Conservation (phyloP, 1,284 basidiomycete species). For the Tylopilus sp. region DNA sequence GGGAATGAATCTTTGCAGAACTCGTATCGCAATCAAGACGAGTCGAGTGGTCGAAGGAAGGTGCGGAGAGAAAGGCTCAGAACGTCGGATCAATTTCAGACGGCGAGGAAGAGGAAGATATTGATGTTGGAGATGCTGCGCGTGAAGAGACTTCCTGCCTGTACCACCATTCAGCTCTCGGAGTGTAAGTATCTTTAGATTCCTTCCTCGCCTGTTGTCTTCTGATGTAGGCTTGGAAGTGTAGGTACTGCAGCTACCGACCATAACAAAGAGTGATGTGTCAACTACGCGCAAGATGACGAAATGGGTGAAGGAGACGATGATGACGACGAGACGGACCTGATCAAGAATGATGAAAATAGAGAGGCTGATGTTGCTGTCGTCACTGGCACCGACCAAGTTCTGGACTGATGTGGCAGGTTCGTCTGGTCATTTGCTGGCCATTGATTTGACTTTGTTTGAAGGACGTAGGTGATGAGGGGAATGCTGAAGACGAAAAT, state of each 20-base stretch:
- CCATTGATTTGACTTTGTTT: conserved; percentile 6
- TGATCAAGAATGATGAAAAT: conserved; percentile 52
- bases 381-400: conserved; percentile 37
- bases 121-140: conserved; percentile 40
- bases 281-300: conserved; percentile 62
- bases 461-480: conserved; percentile 57
- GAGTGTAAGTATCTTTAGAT: conserved; percentile 63
- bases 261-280: conserved; percentile 17
- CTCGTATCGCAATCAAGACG: conserved; percentile 97
- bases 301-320: conserved; percentile 80
- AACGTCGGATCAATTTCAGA: conserved; percentile 57
- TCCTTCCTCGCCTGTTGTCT: background rate
- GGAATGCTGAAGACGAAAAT: conserved; percentile 48
- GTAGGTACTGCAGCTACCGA: conserved; percentile 45
- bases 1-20: conserved; percentile 47
- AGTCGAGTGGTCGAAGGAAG: conserved; percentile 67
- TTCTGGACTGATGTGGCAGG: conserved; percentile 65
- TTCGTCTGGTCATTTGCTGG: conserved; percentile 33
- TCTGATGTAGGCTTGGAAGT: conserved; percentile 60
- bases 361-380: conserved; percentile 43
- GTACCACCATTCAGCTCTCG: conserved; percentile 94
- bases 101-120: conserved; percentile 60
- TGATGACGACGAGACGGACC: conserved; percentile 58
- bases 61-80: conserved; percentile 48
- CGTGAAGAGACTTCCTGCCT: conserved; percentile 87